phyloP scores from a whole-genome alignment of 2,329 filamentous ascomycete species.

The Trichoderma sp. region DNA sequence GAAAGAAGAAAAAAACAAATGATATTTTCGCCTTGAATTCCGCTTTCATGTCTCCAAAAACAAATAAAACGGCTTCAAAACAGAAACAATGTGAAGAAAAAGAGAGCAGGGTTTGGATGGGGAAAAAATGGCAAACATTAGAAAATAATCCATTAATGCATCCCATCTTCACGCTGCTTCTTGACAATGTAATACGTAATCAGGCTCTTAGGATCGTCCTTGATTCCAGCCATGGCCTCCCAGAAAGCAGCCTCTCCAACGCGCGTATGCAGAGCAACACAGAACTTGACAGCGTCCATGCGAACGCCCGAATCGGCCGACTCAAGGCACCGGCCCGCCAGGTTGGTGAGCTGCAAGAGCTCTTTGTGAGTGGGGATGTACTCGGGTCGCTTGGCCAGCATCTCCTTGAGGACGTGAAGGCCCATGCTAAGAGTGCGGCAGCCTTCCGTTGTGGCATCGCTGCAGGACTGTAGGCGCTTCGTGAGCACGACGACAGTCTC shows the following conservation, averaged over 20 bases:
- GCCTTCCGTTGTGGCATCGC: slow-evolving; percentile 48
- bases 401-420: slow-evolving; percentile 61
- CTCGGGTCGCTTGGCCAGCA: slow-evolving; percentile 53
- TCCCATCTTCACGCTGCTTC: slow-evolving; percentile 57
- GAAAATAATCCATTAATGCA: slow-evolving; percentile 20
- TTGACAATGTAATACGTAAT: slow-evolving; percentile 82
- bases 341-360: slow-evolving; percentile 51
- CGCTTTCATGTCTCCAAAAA: background rate
- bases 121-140: background rate
- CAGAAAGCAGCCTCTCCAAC: slow-evolving; percentile 67
- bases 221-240: slow-evolving; percentile 63
- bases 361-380: slow-evolving; percentile 56
- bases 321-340: slow-evolving; percentile 60
- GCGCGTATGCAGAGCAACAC: slow-evolving; percentile 67
- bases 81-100: background rate
- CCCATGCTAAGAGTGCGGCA: slow-evolving; percentile 62
- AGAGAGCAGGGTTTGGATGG: background rate
- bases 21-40: background rate
- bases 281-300: slow-evolving; percentile 80
- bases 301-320: slow-evolving; percentile 63
- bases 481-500: slow-evolving; percentile 61
- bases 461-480: slow-evolving; percentile 46
- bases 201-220: slow-evolving; percentile 73
- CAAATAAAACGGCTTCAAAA: background rate
- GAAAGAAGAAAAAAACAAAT: too few relatives aligned